phyloP scores from a whole-genome alignment of 495 filamentous ascomycete genomes.

The Acidomyces sp. region DNA sequence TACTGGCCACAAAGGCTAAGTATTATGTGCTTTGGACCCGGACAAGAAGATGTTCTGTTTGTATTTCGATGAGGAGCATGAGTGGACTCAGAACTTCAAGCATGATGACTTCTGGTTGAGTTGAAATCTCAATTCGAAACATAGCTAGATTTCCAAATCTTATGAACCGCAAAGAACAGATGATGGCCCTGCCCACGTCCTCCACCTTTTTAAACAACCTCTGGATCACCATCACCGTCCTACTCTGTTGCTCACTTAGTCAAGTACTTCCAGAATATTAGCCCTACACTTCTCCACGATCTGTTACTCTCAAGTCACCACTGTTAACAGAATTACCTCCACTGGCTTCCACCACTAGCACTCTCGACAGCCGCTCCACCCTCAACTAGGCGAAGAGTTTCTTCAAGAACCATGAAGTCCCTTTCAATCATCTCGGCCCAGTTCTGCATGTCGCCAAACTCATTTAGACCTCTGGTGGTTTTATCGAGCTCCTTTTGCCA shows the following conservation, averaged over 20 bases:
- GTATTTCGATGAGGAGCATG: too few relatives aligned
- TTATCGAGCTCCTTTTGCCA: conserved; percentile 54
- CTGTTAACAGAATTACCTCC: conserved; percentile 4
- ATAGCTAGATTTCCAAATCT: not conserved
- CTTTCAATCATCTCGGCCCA: conserved; percentile 94
- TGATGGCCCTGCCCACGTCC: too few relatives aligned
- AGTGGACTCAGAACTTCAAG: too few relatives aligned
- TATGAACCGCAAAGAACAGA: not conserved
- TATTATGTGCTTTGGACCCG: too few relatives aligned
- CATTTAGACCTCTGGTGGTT: conserved; percentile 63
- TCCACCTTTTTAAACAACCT: too few relatives aligned
- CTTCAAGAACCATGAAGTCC: conserved; percentile 77
- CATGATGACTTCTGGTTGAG: too few relatives aligned
- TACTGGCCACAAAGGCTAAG: too few relatives aligned
- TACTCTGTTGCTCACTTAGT: not conserved
- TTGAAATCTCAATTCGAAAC: too few relatives aligned
- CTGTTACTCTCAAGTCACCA: not conserved
- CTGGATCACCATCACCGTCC: not conserved
- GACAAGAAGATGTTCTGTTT: too few relatives aligned
- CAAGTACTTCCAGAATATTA: not conserved
- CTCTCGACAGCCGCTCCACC: conserved; percentile 26
- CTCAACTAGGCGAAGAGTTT: conserved; percentile 60
- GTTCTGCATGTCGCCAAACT: conserved; percentile 92
- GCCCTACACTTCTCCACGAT: not conserved
- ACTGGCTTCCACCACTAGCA: conserved; percentile 17